These are phyloP conservation scores for Naganishia albida DNA, from an alignment of 1,284 basidiomycete genomes.

Conservation along the genomic window DNA sequence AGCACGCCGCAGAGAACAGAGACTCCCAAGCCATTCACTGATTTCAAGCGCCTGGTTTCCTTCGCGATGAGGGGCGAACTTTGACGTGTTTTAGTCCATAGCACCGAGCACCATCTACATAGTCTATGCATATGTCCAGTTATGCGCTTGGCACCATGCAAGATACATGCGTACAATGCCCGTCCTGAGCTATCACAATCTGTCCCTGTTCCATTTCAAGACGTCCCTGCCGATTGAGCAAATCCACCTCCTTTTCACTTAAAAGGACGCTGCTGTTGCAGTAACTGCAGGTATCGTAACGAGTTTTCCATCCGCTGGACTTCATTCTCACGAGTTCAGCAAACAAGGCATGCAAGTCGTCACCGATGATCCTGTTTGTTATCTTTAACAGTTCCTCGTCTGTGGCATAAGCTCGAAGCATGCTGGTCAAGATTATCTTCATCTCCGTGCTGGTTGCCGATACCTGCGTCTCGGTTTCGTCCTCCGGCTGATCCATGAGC, in stretches of 20 bases:
- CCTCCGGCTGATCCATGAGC: conserved; percentile 63
- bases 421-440: conserved; percentile 82
- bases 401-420: conserved; percentile 89
- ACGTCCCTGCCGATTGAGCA: neutral
- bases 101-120: neutral
- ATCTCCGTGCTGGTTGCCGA: conserved; percentile 84
- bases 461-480: conserved; percentile 55
- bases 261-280: conserved; percentile 12
- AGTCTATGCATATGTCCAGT: neutral
- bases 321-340: conserved; percentile 5
- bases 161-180: conserved; percentile 9
- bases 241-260: conserved; percentile 9
- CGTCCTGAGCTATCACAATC: conserved; percentile 12
- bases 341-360: conserved; percentile 19
- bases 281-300: neutral
- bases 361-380: conserved; percentile 15
- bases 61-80: conserved; percentile 65
- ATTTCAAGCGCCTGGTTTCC: conserved; percentile 78
- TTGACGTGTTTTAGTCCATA: neutral
- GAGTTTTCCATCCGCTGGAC: conserved; percentile 16
- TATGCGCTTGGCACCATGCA: neutral
- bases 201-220: neutral
- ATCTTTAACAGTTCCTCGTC: conserved; percentile 79
- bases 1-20: conserved; percentile 57
- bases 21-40: conserved; percentile 76